Conservation (phyloP, 805 yeast species). For the Hanseniaspora valbyensis region DNA sequence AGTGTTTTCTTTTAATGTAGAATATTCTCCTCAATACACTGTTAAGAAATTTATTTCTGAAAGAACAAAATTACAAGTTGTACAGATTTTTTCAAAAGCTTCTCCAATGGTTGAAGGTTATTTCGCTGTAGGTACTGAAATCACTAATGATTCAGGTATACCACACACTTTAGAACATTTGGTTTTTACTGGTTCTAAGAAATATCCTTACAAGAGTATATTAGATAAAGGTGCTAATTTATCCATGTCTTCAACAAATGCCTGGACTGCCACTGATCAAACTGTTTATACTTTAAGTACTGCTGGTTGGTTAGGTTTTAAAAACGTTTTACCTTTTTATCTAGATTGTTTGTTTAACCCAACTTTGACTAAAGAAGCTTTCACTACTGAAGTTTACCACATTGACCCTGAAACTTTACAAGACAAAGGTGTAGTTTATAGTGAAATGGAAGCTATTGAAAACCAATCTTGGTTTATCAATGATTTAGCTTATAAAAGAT, state of each 20-base stretch:
- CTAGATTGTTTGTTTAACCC: slow-evolving; percentile 80
- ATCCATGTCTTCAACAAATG: slow-evolving; percentile 79
- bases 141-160: slow-evolving; percentile 72
- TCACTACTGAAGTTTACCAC: slow-evolving; percentile 89
- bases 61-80: slow-evolving; percentile 73
- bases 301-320: slow-evolving; percentile 96
- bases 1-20: slow-evolving; percentile 47
- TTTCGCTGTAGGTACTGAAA: slow-evolving; percentile 92
- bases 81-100: slow-evolving; percentile 57
- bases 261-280: slow-evolving; percentile 94
- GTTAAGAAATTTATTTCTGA: slow-evolving; percentile 67
- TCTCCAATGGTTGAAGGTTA: slow-evolving; percentile 88
- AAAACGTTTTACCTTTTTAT: slow-evolving; percentile 71
- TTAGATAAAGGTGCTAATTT: slow-evolving; percentile 77
- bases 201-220: slow-evolving; percentile 83
- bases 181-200: slow-evolving; percentile 84
- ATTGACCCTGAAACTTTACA: slow-evolving; percentile 71
- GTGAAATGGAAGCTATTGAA: slow-evolving; percentile 94
- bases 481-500: slow-evolving; percentile 48
- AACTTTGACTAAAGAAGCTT: slow-evolving; percentile 78
- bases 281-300: slow-evolving; percentile 84
- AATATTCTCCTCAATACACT: slow-evolving; percentile 56
- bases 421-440: slow-evolving; percentile 92
- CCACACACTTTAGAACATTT: slow-evolving; percentile 95
- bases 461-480: slow-evolving; percentile 61